Base-by-base conservation (phyloP, 1,284 basidiomycete species). In the Cryptococcus wingfieldii region DNA sequence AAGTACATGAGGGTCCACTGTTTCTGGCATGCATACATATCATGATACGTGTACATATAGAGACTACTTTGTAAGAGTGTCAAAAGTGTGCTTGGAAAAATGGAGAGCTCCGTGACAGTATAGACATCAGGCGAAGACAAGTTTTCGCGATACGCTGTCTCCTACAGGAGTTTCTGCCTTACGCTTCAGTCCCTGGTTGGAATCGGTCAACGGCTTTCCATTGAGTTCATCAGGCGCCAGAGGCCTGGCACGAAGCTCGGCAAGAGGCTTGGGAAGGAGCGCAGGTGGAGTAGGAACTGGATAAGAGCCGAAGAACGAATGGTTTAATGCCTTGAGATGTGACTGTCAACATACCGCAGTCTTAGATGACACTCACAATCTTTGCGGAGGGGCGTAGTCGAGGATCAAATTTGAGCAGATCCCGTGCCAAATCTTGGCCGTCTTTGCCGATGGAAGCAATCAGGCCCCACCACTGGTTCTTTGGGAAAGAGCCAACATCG, bases 381-480 rank as follows among this genome's bases (percentile, higher is more conserved):
- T 80, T 82, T n/a, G 93, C 90, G 45, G 83, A 82, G 51, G 93
- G 86, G 3, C 96, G 86, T 66, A 83, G 85, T 38, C 84, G 80
- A 7, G 96, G 96, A 68, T 98, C 92, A 69, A 89, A 97, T 7
- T 83, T 80, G 16, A 99, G 79, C 66, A 90, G 87, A 69, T 84
- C 86, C 56, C 79, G 81, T 38, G 97, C 81, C 12, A 98, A 81
- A 64, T 92, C 93, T 39, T 98, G 80, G 0, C 91, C 86, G 62
- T 96, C 92, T 5, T 85, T 82, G 44, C 86, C 90, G 0, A 94
- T 90, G 1, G 94, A 94, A 0, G 90, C 89, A 78, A 98, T 95
- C 39, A 96, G 82, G 65, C 88, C 85, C 38, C 70, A 71, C 73
- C 77, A 77, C 3, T 70, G 64, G 13, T 88, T 85, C 37, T 96